Conservation (phyloP, 2,329 filamentous ascomycete genomes). For the Curvularia hawaiiensis region DNA sequence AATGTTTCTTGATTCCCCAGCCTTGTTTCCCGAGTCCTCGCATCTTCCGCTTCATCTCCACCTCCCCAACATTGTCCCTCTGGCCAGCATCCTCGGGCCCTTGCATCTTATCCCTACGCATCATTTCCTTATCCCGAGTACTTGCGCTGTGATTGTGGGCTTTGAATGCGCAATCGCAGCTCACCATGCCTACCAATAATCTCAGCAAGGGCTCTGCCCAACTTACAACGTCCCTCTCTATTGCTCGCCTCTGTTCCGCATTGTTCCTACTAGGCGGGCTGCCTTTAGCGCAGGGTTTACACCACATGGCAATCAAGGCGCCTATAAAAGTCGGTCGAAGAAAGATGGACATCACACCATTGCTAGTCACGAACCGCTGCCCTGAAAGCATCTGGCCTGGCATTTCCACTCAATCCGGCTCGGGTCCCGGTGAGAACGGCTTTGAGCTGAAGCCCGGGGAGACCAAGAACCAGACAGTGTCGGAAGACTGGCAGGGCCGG, state of each 20-base stretch:
- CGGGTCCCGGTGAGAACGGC: slow-evolving; percentile 68
- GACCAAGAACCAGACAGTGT: slow-evolving; percentile 67
- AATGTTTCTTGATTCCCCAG: slow-evolving; percentile 27
- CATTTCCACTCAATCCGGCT: slow-evolving; percentile 73
- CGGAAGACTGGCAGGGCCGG: slow-evolving; percentile 77
- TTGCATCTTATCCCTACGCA: slow-evolving; percentile 19
- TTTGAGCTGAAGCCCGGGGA: slow-evolving; percentile 68
- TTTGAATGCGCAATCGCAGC: slow-evolving; percentile 16
- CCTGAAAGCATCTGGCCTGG: slow-evolving; percentile 75
- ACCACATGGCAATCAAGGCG: slow-evolving; percentile 42
- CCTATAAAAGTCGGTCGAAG: slow-evolving; percentile 36
- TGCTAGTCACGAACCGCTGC: slow-evolving; percentile 75
- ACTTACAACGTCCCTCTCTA: slow-evolving; percentile 15
- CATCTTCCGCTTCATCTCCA: slow-evolving; percentile 3
- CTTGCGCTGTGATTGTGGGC: slow-evolving; percentile 18
- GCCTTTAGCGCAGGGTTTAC: slow-evolving; percentile 33
- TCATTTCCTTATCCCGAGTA: slow-evolving; percentile 14
- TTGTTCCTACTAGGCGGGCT: slow-evolving; percentile 30
- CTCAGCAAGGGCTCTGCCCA: slow-evolving; percentile 11
- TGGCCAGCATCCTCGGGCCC: slow-evolving; percentile 19
- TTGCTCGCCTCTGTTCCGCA: slow-evolving; percentile 28
- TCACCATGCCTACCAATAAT: slow-evolving; percentile 26
- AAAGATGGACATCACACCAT: slow-evolving; percentile 53
- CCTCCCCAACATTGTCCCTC: slow-evolving; percentile 20
- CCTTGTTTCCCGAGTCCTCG: background rate